A percentile compares a stretch with the other conserved stretches of the same genome.
Evolutionary conservation across 192 early-diverging fungal genomes (phyloP).

Genomic region (Tieghemiomyces parasiticus): DNA sequence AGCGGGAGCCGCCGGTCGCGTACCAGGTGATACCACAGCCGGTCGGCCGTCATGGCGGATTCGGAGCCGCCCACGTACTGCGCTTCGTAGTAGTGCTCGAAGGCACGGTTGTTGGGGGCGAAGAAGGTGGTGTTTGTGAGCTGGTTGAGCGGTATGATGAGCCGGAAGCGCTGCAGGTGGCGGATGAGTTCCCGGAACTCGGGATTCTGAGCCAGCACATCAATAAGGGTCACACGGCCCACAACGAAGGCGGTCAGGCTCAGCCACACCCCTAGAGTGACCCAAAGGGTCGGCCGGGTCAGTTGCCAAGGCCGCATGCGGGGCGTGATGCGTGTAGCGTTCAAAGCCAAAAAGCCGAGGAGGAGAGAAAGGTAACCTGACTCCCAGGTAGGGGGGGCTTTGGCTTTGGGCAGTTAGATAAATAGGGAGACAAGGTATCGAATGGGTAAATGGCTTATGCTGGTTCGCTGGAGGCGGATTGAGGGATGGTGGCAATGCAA

Average conservation of each 20-base stretch:
- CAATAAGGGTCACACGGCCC: conserved; percentile 20
- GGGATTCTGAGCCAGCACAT: conserved; percentile 34
- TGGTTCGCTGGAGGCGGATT: no score
- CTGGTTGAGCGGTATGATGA: conserved; percentile 36
- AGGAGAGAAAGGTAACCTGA: no score
- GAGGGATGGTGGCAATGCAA: no score
- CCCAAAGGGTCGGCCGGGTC: no score
- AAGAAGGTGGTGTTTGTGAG: conserved; percentile 38
- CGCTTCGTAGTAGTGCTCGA: conserved; percentile 18
- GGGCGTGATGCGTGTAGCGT: no score
- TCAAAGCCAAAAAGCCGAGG: no score
- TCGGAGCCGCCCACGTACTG: neutral
- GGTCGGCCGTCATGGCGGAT: conserved; percentile 17
- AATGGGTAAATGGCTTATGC: no score
- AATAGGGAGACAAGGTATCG: no score
- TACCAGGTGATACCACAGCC: conserved; percentile 29
- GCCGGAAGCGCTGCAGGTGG: conserved; percentile 34
- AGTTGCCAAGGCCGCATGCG: no score
- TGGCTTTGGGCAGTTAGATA: no score
- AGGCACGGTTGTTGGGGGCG: conserved; percentile 40
- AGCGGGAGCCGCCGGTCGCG: conserved; percentile 10
- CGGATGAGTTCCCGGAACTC: conserved; percentile 33
- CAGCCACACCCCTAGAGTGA: conserved; percentile 1
- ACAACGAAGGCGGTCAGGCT: no score
- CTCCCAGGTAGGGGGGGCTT: no score